phyloP scores from a whole-genome alignment of 129 eudicot species.

The Cynara cardunculus region DNA sequence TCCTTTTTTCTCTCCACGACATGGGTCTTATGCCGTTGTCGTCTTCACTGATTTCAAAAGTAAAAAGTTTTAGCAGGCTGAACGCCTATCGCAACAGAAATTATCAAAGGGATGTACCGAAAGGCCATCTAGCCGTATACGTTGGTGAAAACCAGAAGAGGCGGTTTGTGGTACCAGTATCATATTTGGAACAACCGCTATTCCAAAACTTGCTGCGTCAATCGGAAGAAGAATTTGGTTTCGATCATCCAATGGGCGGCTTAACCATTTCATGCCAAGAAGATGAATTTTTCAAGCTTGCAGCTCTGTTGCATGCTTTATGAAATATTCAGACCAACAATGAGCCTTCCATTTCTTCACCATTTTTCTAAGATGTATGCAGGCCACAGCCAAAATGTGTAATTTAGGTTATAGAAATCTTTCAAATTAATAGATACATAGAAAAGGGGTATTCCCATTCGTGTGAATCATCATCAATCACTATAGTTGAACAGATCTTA shows the following conservation, averaged over 20 bases:
- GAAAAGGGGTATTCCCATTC: neutral
- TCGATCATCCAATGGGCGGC: conserved; percentile 33
- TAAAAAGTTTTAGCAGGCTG: conserved; percentile 7
- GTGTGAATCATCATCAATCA: neutral
- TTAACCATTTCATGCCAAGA: conserved; percentile 26
- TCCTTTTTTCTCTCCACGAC: neutral
- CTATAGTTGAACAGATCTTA: neutral
- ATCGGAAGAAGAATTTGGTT: conserved; percentile 29
- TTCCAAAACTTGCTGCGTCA: conserved; percentile 1
- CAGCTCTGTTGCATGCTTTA: neutral
- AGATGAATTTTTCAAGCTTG: conserved; percentile 20
- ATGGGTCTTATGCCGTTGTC: neutral
- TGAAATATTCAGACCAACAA: neutral
- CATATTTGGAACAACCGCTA: conserved; percentile 9
- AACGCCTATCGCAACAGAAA: neutral
- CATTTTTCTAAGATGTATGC: neutral
- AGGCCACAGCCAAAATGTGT: neutral
- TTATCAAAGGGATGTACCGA: conserved; percentile 17
- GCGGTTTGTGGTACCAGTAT: conserved; percentile 1
- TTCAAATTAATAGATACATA: neutral
- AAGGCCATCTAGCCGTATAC: conserved; percentile 17
- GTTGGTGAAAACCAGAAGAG: conserved; percentile 10
- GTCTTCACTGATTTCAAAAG: conserved; percentile 1
- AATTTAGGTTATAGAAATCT: neutral
- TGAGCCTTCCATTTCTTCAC: neutral